Evolutionary conservation across 139 green algal species (phyloP), one percentile per base, ranked within the genome.

Genomic region (Chlamydomonas sphaeroides): DNA sequence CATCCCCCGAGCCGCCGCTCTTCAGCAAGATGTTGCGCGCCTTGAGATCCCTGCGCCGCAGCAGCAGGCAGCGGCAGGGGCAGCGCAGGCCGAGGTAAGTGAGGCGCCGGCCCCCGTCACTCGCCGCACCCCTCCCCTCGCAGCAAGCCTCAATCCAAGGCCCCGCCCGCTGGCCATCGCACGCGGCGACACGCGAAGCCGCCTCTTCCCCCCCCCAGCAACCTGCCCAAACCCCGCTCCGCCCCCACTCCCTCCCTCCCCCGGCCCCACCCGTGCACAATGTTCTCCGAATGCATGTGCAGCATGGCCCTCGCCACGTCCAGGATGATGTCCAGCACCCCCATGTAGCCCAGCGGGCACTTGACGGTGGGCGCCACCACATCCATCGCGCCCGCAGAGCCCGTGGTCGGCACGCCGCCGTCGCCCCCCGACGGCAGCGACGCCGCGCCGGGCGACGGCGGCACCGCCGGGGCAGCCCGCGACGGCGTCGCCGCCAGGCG

Each of bases 231-330:
- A 56, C 48, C 48, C 48, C 14, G 48, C 48, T n/a, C n/a, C n/a
- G n/a, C n/a, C n/a, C n/a, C n/a, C n/a, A n/a, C 56, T 5, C 25
- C 20, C 56, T 32, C 56, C 56, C 21, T 17, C 21, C 56, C 56
- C 21, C 70, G 20, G n/a, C 61, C 15, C 53, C 65, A 51, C 70
- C 59, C 62, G 79, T 91, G 87, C 53, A 91, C 84, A 71, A 91
- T 88, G 70, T 84, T 82, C n/a, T 91, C 76, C 35, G 48, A 74
- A 67, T 91, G 87, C 76, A 91, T 80, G 68, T 89, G 85, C 71
- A 88, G 56, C 87, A 91, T 89, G 10, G 84, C 87, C 25, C 80
- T 65, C 33, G 84, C 80, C 33, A 91, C 80, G 35, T 91, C 87
- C 75, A 89, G 84, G 5, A 68, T 70, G 38, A 59, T 81, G 49